Conservation (phyloP, 148 eudicot genomes). For the Dysphania ambrosioides region DNA sequence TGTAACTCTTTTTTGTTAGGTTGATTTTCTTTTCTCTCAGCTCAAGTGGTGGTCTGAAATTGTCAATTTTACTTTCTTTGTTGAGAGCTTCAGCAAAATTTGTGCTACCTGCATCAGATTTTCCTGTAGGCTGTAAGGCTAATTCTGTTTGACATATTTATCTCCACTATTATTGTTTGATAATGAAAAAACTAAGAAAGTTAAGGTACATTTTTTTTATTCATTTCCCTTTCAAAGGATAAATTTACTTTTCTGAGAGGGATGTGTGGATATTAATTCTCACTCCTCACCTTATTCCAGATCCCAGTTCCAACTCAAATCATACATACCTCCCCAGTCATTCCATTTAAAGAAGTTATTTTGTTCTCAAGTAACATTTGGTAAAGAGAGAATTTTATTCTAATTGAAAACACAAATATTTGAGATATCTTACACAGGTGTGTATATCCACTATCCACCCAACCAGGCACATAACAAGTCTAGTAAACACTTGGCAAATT, state of each 20-base stretch:
- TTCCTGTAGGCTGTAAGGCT: background rate
- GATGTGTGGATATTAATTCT: too few species aligned
- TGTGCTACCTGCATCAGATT: conserved; percentile 22
- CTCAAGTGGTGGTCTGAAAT: conserved; percentile 16
- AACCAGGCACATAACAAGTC: background rate
- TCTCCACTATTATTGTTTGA: background rate
- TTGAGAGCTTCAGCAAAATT: conserved; percentile 21
- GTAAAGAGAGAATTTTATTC: background rate
- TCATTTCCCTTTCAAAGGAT: background rate
- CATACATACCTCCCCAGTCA: background rate
- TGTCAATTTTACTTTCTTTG: conserved; percentile 22
- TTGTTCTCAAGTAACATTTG: background rate
- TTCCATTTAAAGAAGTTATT: background rate
- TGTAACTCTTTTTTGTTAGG: conserved; percentile 29
- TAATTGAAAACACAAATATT: too few species aligned
- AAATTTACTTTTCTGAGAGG: too few species aligned
- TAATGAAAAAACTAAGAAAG: too few species aligned
- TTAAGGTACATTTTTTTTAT: too few species aligned
- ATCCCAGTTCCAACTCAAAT: background rate
- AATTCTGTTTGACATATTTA: background rate
- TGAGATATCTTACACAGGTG: background rate
- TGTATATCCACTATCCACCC: background rate
- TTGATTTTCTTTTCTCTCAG: conserved; percentile 21
- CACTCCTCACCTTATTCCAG: too few species aligned
- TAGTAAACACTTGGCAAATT: background rate